Percentiles rank a stretch among this genome's conserved stretches.
phyloP scores from a whole-genome alignment of 371 early-diverging fungal species.

The Haplosporangium sp. region DNA sequence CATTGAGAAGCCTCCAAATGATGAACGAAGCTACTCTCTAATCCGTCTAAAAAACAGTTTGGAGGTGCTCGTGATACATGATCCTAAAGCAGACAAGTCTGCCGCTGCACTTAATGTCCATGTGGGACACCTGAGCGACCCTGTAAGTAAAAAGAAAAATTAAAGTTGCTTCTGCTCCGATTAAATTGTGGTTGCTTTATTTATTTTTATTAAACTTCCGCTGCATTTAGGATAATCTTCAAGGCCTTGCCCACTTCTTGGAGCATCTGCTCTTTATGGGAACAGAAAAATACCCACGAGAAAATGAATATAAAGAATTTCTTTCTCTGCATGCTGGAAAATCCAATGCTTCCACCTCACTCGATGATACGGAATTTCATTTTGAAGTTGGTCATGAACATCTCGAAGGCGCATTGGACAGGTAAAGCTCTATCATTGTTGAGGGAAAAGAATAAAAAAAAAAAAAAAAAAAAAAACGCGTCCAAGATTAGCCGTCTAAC shows the following conservation, averaged over 20 bases:
- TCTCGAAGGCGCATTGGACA: conserved; percentile 92
- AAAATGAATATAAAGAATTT: conserved; percentile 91
- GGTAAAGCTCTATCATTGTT: conserved; percentile 45
- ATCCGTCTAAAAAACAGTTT: conserved; percentile 83
- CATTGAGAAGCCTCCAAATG: conserved; percentile 71
- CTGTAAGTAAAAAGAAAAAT: conserved; percentile 50
- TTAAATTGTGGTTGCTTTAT: no score
- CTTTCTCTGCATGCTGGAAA: conserved; percentile 90
- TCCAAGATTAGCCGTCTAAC: no score
- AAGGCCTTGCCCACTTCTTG: conserved; percentile 98
- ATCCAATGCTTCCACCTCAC: conserved; percentile 94
- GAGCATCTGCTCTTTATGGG: conserved; percentile 97
- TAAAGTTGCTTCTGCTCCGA: no score
- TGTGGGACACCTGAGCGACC: conserved; percentile 90
- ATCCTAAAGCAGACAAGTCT: conserved; percentile 85
- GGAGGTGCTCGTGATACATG: conserved; percentile 84
- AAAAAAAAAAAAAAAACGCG: no score
- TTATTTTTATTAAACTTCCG: neutral
- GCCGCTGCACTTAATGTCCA: conserved; percentile 92
- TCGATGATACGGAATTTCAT: conserved; percentile 91
- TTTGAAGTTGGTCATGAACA: conserved; percentile 88
- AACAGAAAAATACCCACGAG: conserved; percentile 86
- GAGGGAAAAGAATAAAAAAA: no score
- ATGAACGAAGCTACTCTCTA: conserved; percentile 83
- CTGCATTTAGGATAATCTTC: conserved; percentile 63